These are phyloP conservation scores for Glomus cerebriforme DNA, from an alignment of 192 early-diverging fungal species.

Conservation along the genomic window DNA sequence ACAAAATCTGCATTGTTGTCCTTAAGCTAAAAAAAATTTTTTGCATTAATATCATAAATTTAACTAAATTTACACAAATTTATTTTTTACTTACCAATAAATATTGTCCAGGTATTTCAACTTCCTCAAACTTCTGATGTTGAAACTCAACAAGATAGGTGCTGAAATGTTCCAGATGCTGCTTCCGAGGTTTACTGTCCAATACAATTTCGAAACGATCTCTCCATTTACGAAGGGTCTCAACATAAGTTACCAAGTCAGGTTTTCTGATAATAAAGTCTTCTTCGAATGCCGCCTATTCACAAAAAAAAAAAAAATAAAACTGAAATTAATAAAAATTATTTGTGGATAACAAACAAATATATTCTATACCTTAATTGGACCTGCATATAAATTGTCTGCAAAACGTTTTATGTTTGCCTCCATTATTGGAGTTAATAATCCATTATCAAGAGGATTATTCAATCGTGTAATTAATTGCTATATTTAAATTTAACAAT, in stretches of 20 bases:
- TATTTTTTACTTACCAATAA: constrained; percentile 58
- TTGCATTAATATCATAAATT: too few relatives aligned
- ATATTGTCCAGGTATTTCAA: constrained; percentile 99
- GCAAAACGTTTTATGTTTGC: constrained; percentile 86
- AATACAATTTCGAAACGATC: constrained; percentile 89
- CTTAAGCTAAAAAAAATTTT: constrained; percentile 36
- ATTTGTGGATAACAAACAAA: background rate
- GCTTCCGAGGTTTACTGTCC: constrained; percentile 77
- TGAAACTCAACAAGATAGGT: constrained; percentile 98
- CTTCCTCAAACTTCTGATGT: constrained; percentile 97
- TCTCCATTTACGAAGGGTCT: constrained; percentile 88
- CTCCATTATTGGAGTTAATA: constrained; percentile 68
- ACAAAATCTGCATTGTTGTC: constrained; percentile 88
- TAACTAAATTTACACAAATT: constrained; percentile 6
- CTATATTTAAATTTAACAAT: constrained; percentile 38
- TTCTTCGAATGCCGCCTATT: constrained; percentile 74
- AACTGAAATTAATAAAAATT: background rate
- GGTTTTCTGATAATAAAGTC: constrained; percentile 94
- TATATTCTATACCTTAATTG: constrained; percentile 57
- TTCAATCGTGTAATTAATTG: constrained; percentile 66
- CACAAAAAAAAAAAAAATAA: background rate
- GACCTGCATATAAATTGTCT: constrained; percentile 80
- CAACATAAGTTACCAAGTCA: constrained; percentile 80
- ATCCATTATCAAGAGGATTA: constrained; percentile 63
- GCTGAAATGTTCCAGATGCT: constrained; percentile 84